Conservation (phyloP, 345 rosid genomes). For the Cardamine resedifolia region DNA sequence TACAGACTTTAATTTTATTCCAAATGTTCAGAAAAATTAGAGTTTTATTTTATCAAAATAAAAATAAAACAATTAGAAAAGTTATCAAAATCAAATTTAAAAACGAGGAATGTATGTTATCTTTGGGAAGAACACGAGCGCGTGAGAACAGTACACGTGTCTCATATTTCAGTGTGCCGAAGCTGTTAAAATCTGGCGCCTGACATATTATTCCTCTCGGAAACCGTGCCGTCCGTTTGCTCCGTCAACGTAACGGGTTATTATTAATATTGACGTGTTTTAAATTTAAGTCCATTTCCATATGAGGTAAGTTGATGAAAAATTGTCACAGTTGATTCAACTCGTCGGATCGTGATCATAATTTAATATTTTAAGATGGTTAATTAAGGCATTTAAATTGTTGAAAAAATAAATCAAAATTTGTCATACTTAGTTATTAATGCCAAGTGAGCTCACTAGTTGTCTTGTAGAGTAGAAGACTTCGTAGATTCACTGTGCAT, state of each 20-base stretch:
- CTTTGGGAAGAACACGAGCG: constrained; percentile 22
- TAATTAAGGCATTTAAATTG: background rate
- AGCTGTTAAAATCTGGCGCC: constrained; percentile 27
- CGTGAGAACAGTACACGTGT: constrained; percentile 39
- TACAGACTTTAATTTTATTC: background rate
- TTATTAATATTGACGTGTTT: background rate
- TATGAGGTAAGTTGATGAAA: constrained; percentile 20
- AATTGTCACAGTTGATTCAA: constrained; percentile 1
- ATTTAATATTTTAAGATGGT: background rate
- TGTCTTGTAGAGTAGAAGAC: too few species aligned
- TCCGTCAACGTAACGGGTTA: constrained; percentile 36
- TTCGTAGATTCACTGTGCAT: too few species aligned
- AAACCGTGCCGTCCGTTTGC: constrained; percentile 21
- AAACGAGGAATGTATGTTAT: constrained; percentile 33
- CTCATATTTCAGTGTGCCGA: constrained; percentile 27
- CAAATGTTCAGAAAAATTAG: background rate
- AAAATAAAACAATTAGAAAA: too few species aligned
- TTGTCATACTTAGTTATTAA: too few species aligned
- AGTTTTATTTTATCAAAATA: too few species aligned
- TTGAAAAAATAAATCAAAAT: background rate
- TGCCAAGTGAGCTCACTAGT: too few species aligned
- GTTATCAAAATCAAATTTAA: background rate
- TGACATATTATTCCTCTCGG: constrained; percentile 15
- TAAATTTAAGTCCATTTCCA: background rate
- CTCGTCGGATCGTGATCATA: constrained; percentile 6